Evolutionary conservation across 1,284 basidiomycete genomes (phyloP), one percentile per base, ranked within the genome.

Genomic region (Anthracocystis setariae): DNA sequence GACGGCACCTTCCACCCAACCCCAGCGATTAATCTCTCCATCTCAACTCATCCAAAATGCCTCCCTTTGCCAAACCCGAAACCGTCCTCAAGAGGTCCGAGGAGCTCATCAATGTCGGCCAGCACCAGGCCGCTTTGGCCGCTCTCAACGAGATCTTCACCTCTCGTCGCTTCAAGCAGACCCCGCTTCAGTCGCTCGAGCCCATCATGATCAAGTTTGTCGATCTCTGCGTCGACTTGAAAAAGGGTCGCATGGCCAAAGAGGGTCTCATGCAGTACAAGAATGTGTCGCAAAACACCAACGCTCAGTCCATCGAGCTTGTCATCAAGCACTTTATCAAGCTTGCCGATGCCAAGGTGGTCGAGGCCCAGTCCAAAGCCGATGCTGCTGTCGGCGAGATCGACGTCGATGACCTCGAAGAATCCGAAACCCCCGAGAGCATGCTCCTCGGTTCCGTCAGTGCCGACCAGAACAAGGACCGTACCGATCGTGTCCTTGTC

Each of bases 211-310:
- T 93, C 72, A 90, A 92, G 48, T 87, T 87, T 83, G 81, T 98
- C 86, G 93, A 97, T 83, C 91, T 99, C 63, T 98, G 94, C 82
- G 94, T 98, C 64, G 91, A 93, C 62, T 90, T 97, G 86, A 90
- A 94, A 74, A 94, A 95, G 84, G 94, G 94, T 3, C 88, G 93
- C 32, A 91, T 92, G 29, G 95, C 93, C 20, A 95, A 96, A 84
- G 93, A 96, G 80, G 95, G 93, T 29, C 88, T 98, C 46, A 68
- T 82, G 72, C 81, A 83, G 92, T 93, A 89, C 91, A 94, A 85
- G 83, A 82, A 84, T 75, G 83, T 97, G 91, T 0, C 84, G 61
- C 94, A 98, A 82, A 95, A 96, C 82, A 90, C 91, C 23, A 92
- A 90, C 81, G 92, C 97, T 25, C 88, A 88, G 50, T 93, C 92